Evolutionary conservation across 2,329 filamentous ascomycete species (phyloP), one percentile per base, ranked within the genome.

Genomic region (Epichloe glyceriae): DNA sequence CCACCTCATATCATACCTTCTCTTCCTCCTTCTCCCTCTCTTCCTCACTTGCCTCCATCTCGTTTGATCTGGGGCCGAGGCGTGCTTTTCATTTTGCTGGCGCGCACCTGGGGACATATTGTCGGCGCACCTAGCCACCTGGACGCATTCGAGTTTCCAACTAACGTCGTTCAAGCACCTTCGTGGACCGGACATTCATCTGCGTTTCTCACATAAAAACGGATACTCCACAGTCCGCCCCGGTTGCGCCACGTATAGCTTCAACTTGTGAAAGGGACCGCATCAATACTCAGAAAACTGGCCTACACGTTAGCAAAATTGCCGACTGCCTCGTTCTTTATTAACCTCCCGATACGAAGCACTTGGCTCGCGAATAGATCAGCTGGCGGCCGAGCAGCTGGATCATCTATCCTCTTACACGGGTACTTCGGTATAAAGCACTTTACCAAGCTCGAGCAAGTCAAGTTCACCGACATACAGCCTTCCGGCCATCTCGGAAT

Each of bases 1-100:
- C 46, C 47, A 35, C 49, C 34, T 45, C 49, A 50, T 53, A 49
- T 49, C 48, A 49, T 50, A 41, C 34, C 40, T 51, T 52, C 33
- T 35, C 42, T 22, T 33, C 30, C 46, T 40, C 42, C 30, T 43
- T 19, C 35, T 53, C 14, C 45, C 12, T 49, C 30, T 37, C 38
- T 20, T 43, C 30, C 35, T 37, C 20, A 22, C 19, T 26, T 43
- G 17, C 38, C 51, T 50, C 50, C 46, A 20, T 40, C 41, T 51
- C 39, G 26, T 43, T 30, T 30, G 35, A 7, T 47, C 26, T 14
- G 10, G 39, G 40, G 15, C 7, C 47, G 34, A 50, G 33, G 30
- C 20, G 35, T 53, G 30, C 35, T 19, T 33, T 40, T 17, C n/a
- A 42, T 50, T 33, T 42, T 39, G 38, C 40, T 46, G 37, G 38